Evolutionary conservation across 2,329 filamentous ascomycete species (phyloP).

Genomic region (Stagonosporopsis chrysanthemi): DNA sequence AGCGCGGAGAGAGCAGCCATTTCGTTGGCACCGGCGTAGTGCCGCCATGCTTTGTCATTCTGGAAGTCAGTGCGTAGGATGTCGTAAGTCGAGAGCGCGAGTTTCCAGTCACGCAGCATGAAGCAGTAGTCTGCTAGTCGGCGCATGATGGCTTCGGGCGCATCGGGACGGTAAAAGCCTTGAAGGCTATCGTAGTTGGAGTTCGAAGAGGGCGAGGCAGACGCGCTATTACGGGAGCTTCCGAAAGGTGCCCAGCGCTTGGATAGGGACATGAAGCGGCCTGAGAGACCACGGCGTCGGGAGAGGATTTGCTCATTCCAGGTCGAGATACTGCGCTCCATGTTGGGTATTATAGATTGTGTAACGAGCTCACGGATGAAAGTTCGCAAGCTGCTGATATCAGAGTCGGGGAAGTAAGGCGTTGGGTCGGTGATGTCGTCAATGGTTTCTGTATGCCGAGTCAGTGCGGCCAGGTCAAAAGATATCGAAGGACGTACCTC

Average conservation of each 20-base stretch:
- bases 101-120: slow-evolving; percentile 95
- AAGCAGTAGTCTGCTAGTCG: slow-evolving; percentile 95
- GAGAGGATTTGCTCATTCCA: slow-evolving; percentile 99
- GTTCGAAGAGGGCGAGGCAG: slow-evolving; percentile 57
- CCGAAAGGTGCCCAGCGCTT: slow-evolving; percentile 90
- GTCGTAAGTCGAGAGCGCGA: slow-evolving; percentile 91
- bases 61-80: slow-evolving; percentile 86
- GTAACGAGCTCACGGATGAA: slow-evolving; percentile 95
- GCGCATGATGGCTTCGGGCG: slow-evolving; percentile 88
- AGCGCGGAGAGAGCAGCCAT: slow-evolving; percentile 90
- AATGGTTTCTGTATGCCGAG: slow-evolving; percentile 61
- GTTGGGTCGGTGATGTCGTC: slow-evolving; percentile 76
- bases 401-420: slow-evolving; percentile 88
- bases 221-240: slow-evolving; percentile 64
- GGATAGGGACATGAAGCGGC: slow-evolving; percentile 92
- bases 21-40: slow-evolving; percentile 92
- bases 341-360: slow-evolving; percentile 91
- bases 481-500: slow-evolving; percentile 53
- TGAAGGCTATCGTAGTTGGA: slow-evolving; percentile 79
- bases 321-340: slow-evolving; percentile 88
- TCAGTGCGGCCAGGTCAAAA: slow-evolving; percentile 21
- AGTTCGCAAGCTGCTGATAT: slow-evolving; percentile 85
- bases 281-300: slow-evolving; percentile 83
- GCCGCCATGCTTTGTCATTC: slow-evolving; percentile 96
- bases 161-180: slow-evolving; percentile 84